A percentile compares a stretch with the other conserved stretches of the same genome.
These are phyloP conservation scores for Marasmius fiardii DNA, from an alignment of 1,284 basidiomycete species.

Conservation along the genomic window DNA sequence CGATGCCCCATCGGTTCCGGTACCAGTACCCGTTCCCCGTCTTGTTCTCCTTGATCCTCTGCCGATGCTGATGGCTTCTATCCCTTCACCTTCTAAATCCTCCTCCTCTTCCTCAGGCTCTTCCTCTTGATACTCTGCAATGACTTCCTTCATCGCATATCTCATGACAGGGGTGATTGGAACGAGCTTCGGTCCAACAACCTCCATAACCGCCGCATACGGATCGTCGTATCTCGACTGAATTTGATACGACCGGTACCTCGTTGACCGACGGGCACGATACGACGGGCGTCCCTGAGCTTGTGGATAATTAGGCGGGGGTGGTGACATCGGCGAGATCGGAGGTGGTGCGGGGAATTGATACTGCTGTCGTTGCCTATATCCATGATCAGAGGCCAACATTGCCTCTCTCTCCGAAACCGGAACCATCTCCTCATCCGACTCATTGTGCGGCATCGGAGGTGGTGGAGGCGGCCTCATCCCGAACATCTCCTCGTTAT, in stretches of 20 bases:
- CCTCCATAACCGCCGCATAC: constrained; percentile 36
- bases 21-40: not conserved
- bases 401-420: constrained; percentile 30
- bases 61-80: not conserved
- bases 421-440: constrained; percentile 45
- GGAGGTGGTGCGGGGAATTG: not conserved
- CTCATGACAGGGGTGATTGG: constrained; percentile 76
- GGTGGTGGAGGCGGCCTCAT: not conserved
- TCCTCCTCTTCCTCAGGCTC: constrained; percentile 4
- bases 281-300: too few species aligned
- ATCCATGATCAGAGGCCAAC: constrained; percentile 3
- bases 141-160: constrained; percentile 75
- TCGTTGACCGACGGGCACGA: not conserved
- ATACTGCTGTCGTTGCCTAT: constrained; percentile 17
- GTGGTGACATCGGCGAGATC: not conserved
- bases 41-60: not conserved
- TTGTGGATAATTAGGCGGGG: not conserved
- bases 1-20: constrained; percentile 15
- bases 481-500: constrained; percentile 15
- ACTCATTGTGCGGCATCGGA: constrained; percentile 21
- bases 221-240: constrained; percentile 30
- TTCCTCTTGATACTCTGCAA: constrained; percentile 73
- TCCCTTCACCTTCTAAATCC: not conserved
- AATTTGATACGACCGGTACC: constrained; percentile 28
- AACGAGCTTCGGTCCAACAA: constrained; percentile 69